Percentiles rank a stretch among this genome's conserved stretches.
Evolutionary conservation across 2,329 filamentous ascomycete genomes (phyloP).

Genomic region (Aureobasidium sp.): DNA sequence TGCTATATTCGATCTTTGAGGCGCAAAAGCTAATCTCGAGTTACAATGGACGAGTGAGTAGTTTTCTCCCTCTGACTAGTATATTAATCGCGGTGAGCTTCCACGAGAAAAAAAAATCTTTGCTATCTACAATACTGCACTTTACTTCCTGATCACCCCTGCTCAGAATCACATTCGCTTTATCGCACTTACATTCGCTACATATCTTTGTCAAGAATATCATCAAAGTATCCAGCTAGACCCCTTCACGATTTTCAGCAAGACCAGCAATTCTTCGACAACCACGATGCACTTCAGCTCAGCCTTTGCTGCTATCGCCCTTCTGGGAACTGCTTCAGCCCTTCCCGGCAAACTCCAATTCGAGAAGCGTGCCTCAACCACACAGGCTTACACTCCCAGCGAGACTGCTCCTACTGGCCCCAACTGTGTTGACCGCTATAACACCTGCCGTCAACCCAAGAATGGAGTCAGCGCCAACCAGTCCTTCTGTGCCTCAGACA

Average conservation of each 20-base stretch:
- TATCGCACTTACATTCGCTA: not conserved
- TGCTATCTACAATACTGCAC: constrained; percentile 1
- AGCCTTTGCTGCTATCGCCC: not conserved
- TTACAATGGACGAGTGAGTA: not conserved
- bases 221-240: not conserved
- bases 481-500: not conserved
- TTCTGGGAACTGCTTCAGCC: constrained; percentile 14
- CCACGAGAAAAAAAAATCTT: not conserved
- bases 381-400: not conserved
- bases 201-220: not conserved
- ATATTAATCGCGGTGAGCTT: constrained; percentile 4
- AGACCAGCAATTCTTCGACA: not conserved
- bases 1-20: constrained; percentile 3
- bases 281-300: constrained; percentile 14
- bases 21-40: not conserved
- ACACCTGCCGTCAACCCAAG: too few relatives aligned
- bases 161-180: constrained; percentile 4
- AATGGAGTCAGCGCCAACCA: too few relatives aligned
- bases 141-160: not conserved
- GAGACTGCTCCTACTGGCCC: too few relatives aligned
- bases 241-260: not conserved
- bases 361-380: not conserved
- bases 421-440: too few relatives aligned
- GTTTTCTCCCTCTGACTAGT: not conserved
- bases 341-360: constrained; percentile 10